Percentiles rank a stretch among this genome's conserved stretches.
phyloP scores from a whole-genome alignment of 23 red algal genomes.

The Gracilaria domingensis region DNA sequence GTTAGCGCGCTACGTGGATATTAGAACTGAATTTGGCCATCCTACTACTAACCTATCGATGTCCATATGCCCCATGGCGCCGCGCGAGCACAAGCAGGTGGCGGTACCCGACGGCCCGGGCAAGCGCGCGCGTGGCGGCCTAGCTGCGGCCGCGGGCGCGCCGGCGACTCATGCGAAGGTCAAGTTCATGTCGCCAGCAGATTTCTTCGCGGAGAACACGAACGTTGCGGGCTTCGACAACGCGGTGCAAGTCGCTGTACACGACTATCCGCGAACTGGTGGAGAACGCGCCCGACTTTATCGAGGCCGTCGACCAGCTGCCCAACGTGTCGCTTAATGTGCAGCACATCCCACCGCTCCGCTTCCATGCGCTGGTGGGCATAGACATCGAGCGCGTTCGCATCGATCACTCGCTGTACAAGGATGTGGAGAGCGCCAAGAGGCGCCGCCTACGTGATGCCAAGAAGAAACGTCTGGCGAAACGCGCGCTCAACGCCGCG shows the following conservation, averaged over 20 bases:
- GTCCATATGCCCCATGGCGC: too few species aligned
- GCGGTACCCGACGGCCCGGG: too few species aligned
- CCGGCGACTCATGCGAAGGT: conserved; percentile 35
- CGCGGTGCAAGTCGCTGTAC: conserved; percentile 88
- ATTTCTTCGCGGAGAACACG: conserved; percentile 98
- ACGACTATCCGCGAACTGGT: conserved; percentile 93
- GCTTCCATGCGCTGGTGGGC: conserved; percentile 61
- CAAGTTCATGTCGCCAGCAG: conserved; percentile 85
- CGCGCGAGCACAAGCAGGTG: too few species aligned
- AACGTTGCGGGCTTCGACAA: conserved; percentile 98
- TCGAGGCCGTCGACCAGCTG: conserved; percentile 66
- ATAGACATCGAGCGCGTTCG: conserved; percentile 19
- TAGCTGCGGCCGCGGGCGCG: not conserved
- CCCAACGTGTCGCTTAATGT: conserved; percentile 68
- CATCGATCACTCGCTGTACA: conserved; percentile 78
- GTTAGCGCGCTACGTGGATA: too few species aligned
- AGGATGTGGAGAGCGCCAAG: conserved; percentile 67
- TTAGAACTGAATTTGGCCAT: too few species aligned
- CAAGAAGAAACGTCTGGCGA: conserved; percentile 38
- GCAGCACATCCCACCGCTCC: conserved; percentile 37
- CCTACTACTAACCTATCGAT: too few species aligned
- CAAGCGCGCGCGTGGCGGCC: too few species aligned
- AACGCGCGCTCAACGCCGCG: not conserved
- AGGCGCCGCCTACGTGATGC: conserved; percentile 49
- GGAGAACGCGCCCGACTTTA: conserved; percentile 92